A percentile compares a stretch with the other conserved stretches of the same genome.
These are phyloP conservation scores for Thalassiosira hispida DNA, from an alignment of 352 stramenopile species.

Conservation along the genomic window DNA sequence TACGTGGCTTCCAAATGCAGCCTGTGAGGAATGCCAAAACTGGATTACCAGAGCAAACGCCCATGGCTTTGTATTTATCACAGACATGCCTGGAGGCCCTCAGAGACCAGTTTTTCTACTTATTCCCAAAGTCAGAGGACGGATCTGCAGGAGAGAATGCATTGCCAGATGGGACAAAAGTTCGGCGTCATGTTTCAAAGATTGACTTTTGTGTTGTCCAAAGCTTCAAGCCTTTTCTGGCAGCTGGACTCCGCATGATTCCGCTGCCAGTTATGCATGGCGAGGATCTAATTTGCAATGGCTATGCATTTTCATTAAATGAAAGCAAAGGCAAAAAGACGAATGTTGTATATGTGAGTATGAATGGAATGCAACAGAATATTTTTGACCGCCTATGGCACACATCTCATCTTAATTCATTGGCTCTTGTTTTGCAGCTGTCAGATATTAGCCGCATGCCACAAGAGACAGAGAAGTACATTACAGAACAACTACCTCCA, in stretches of 20 bases:
- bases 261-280: slow-evolving; percentile 82
- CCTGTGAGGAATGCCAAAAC: slow-evolving; percentile 17
- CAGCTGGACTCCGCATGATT: slow-evolving; percentile 67
- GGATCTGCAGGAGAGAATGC: slow-evolving; percentile 25
- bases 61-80: slow-evolving; percentile 62
- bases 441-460: slow-evolving; percentile 80
- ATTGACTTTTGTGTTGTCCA: slow-evolving; percentile 70
- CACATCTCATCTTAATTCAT: too few relatives aligned
- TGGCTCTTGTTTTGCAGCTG: slow-evolving; percentile 47
- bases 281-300: slow-evolving; percentile 79
- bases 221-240: slow-evolving; percentile 64
- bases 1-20: slow-evolving; percentile 75
- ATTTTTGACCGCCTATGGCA: too few relatives aligned
- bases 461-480: slow-evolving; percentile 74
- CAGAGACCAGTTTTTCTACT: slow-evolving; percentile 66
- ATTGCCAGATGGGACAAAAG: slow-evolving; percentile 37
- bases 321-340: slow-evolving; percentile 34
- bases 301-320: slow-evolving; percentile 77
- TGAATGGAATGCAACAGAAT: background rate
- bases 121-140: slow-evolving; percentile 62
- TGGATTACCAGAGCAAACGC: slow-evolving; percentile 28
- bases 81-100: slow-evolving; percentile 56
- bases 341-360: slow-evolving; percentile 74
- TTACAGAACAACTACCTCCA: slow-evolving; percentile 64
- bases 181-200: slow-evolving; percentile 72